These are phyloP conservation scores for Hymenoscyphus salicellus DNA, from an alignment of 2,329 filamentous ascomycete species.

Conservation along the genomic window DNA sequence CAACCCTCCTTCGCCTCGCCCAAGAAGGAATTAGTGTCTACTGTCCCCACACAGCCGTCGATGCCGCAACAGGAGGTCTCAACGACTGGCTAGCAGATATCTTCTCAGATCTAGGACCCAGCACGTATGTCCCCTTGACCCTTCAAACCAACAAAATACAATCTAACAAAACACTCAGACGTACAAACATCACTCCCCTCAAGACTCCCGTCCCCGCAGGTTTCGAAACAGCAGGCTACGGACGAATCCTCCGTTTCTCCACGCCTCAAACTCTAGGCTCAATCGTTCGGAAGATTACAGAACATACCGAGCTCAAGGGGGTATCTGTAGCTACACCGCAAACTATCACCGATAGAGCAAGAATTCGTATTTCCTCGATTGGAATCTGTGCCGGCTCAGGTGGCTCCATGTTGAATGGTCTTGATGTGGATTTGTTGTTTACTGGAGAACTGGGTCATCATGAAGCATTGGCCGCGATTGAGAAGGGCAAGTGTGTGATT, in stretches of 20 bases:
- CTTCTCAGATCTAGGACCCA: slow-evolving; percentile 50
- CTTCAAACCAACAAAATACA: not conserved
- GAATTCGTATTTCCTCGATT: slow-evolving; percentile 58
- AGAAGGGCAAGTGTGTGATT: slow-evolving; percentile 78
- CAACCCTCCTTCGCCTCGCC: slow-evolving; percentile 75
- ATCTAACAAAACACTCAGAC: slow-evolving; percentile 7
- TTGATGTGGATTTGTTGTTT: slow-evolving; percentile 75
- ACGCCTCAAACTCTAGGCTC: slow-evolving; percentile 26
- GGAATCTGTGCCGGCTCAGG: slow-evolving; percentile 91
- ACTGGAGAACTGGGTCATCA: slow-evolving; percentile 95
- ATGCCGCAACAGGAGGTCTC: slow-evolving; percentile 79
- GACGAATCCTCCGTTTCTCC: slow-evolving; percentile 33
- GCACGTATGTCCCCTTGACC: slow-evolving; percentile 9
- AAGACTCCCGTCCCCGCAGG: slow-evolving; percentile 21
- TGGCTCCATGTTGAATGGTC: slow-evolving; percentile 67
- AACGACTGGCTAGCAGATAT: slow-evolving; percentile 94
- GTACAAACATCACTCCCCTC: slow-evolving; percentile 31
- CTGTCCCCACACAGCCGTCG: slow-evolving; percentile 90
- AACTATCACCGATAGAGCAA: slow-evolving; percentile 18
- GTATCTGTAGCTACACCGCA: slow-evolving; percentile 35
- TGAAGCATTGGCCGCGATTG: slow-evolving; percentile 80
- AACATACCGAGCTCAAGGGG: slow-evolving; percentile 18
- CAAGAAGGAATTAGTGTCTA: slow-evolving; percentile 92
- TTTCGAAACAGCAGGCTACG: slow-evolving; percentile 35
- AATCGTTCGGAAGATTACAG: slow-evolving; percentile 29